Percentiles rank a stretch among this genome's conserved stretches.
phyloP scores from a whole-genome alignment of 495 filamentous ascomycete species.

The Talaromyces ruber region DNA sequence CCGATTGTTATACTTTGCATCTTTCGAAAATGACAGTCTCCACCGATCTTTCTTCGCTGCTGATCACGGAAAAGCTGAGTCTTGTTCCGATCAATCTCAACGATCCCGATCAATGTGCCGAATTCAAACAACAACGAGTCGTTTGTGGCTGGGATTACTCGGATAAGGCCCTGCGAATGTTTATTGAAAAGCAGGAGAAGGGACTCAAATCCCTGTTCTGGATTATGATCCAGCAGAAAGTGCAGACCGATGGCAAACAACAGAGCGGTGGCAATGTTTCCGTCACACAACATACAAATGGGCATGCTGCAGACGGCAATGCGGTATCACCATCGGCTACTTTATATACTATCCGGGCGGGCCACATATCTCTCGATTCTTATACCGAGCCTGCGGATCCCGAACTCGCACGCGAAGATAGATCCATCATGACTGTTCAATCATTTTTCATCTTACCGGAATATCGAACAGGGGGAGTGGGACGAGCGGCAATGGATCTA shows the following conservation, averaged over 20 bases:
- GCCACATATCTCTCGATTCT: constrained; percentile 22
- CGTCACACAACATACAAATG: neutral
- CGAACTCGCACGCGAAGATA: constrained; percentile 11
- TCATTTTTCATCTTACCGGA: constrained; percentile 15
- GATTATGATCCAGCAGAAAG: constrained; percentile 9
- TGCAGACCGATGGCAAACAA: neutral
- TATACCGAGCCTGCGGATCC: constrained; percentile 11
- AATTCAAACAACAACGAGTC: constrained; percentile 17
- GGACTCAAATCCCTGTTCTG: constrained; percentile 16
- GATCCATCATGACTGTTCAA: constrained; percentile 19
- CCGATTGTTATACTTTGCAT: neutral
- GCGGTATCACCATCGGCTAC: neutral
- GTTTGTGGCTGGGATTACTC: constrained; percentile 18
- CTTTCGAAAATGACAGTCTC: neutral
- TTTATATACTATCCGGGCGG: constrained; percentile 10
- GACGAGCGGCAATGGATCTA: constrained; percentile 20
- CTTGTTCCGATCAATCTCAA: constrained; percentile 18
- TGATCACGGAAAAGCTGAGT: neutral
- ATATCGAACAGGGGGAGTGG: constrained; percentile 18
- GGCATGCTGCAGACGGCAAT: neutral
- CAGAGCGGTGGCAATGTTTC: neutral
- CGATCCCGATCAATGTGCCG: constrained; percentile 10
- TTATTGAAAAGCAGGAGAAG: constrained; percentile 11
- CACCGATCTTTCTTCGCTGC: neutral
- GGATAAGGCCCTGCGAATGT: constrained; percentile 8